Conservation (phyloP, 169 alveolate genomes). For the Cryptosporidium viatorum region DNA sequence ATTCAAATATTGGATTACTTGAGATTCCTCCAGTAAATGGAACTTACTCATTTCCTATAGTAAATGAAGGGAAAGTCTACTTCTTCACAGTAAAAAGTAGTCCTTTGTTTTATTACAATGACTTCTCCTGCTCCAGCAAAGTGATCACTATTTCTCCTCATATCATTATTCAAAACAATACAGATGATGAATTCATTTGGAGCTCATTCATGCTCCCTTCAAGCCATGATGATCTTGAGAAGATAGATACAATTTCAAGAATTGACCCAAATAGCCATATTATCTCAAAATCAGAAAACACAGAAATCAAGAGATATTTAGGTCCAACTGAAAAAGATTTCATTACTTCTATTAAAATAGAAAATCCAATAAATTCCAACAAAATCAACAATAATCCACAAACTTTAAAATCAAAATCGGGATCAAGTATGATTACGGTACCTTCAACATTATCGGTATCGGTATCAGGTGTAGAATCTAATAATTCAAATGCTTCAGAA, state of each 20-base stretch:
- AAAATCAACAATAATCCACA: not conserved
- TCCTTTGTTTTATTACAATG: slow-evolving; percentile 30
- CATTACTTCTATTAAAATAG: not conserved
- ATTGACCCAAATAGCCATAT: slow-evolving; percentile 18
- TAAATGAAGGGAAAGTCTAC: slow-evolving; percentile 26
- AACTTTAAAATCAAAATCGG: not conserved
- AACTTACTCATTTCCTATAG: slow-evolving; percentile 64
- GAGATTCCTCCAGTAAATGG: slow-evolving; percentile 34
- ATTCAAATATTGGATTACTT: slow-evolving; percentile 42
- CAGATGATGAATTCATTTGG: slow-evolving; percentile 39
- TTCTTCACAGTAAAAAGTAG: slow-evolving; percentile 45
- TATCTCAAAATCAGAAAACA: not conserved
- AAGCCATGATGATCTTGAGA: not conserved
- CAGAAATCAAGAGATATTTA: not conserved
- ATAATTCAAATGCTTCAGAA: not conserved
- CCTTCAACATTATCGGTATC: not conserved
- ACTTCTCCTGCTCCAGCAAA: slow-evolving; percentile 7
- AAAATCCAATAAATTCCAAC: not conserved
- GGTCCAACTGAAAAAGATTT: slow-evolving; percentile 2
- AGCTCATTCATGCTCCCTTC: slow-evolving; percentile 23
- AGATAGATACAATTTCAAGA: not conserved
- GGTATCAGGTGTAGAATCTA: not conserved
- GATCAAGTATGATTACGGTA: no score
- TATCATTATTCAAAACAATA: slow-evolving; percentile 2
- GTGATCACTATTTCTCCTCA: slow-evolving; percentile 49